A percentile compares a stretch with the other conserved stretches of the same genome.
Conservation (phyloP, 805 yeast species). For the Cephaloascus fragrans region DNA sequence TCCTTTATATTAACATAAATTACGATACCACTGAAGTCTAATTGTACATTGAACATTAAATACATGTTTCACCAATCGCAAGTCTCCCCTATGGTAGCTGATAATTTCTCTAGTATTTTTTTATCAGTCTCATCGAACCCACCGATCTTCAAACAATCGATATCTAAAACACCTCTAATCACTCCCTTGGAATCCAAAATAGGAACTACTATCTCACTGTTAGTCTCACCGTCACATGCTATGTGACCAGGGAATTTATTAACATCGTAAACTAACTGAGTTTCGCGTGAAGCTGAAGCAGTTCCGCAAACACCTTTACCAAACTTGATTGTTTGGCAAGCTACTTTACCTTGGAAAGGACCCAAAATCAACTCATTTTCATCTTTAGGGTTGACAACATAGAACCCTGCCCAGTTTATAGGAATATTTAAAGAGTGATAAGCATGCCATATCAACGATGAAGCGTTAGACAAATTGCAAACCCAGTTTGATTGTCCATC, state of each 20-base stretch:
- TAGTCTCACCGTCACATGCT: constrained; percentile 94
- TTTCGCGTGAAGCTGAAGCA: constrained; percentile 48
- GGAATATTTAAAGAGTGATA: constrained; percentile 48
- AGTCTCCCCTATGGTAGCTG: constrained; percentile 36
- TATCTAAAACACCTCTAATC: constrained; percentile 71
- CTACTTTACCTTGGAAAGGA: constrained; percentile 95
- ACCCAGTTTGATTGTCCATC: constrained; percentile 73
- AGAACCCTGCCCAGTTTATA: constrained; percentile 94
- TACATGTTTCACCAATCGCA: constrained; percentile 44
- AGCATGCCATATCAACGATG: constrained; percentile 84
- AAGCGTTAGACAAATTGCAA: constrained; percentile 76
- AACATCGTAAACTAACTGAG: constrained; percentile 77
- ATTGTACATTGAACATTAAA: no score
- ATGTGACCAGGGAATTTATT: constrained; percentile 82
- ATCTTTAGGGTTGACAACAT: constrained; percentile 37
- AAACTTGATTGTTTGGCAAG: constrained; percentile 72
- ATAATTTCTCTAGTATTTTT: constrained; percentile 49
- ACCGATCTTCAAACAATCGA: constrained; percentile 57
- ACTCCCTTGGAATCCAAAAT: constrained; percentile 29
- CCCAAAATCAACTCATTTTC: constrained; percentile 55
- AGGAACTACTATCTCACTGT: constrained; percentile 91
- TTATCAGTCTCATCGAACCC: constrained; percentile 67
- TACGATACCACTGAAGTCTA: no score
- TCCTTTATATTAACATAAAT: no score
- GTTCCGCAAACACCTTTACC: constrained; percentile 92